phyloP scores from a whole-genome alignment of 1,139 yeast species.

The Magnusiomyces tetraspermus region DNA sequence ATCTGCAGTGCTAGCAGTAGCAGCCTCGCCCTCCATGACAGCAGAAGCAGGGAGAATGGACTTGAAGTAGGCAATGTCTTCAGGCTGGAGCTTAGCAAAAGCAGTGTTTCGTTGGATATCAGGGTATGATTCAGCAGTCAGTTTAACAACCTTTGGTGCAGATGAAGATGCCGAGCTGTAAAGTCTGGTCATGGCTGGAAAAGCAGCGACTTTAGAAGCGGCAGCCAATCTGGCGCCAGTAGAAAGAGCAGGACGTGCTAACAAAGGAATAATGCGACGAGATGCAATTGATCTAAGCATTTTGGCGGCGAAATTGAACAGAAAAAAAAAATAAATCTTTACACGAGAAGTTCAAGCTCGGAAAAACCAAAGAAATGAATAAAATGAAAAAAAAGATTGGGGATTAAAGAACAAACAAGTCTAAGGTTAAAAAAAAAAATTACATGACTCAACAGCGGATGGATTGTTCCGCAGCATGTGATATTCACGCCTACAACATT shows the following conservation, averaged over 20 bases:
- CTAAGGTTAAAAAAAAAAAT: too few species aligned
- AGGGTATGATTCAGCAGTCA: conserved; percentile 28
- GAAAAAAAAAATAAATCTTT: background rate
- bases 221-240: background rate
- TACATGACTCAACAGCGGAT: too few species aligned
- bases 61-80: conserved; percentile 56
- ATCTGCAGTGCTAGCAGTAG: conserved; percentile 32
- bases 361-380: too few species aligned
- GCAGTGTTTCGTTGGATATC: conserved; percentile 22
- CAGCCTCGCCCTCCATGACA: conserved; percentile 40
- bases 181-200: background rate
- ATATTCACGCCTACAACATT: too few species aligned
- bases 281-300: conserved; percentile 16
- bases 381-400: too few species aligned
- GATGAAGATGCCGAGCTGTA: background rate
- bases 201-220: background rate
- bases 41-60: conserved; percentile 45
- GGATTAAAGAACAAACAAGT: too few species aligned
- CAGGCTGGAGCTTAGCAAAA: conserved; percentile 40
- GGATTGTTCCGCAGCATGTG: too few species aligned
- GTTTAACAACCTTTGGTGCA: conserved; percentile 16
- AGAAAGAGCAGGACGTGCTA: background rate
- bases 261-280: background rate
- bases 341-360: too few species aligned
- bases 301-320: background rate